These are phyloP conservation scores for Talaromyces sp. DNA, from an alignment of 2,329 filamentous ascomycete genomes.

Conservation along the genomic window DNA sequence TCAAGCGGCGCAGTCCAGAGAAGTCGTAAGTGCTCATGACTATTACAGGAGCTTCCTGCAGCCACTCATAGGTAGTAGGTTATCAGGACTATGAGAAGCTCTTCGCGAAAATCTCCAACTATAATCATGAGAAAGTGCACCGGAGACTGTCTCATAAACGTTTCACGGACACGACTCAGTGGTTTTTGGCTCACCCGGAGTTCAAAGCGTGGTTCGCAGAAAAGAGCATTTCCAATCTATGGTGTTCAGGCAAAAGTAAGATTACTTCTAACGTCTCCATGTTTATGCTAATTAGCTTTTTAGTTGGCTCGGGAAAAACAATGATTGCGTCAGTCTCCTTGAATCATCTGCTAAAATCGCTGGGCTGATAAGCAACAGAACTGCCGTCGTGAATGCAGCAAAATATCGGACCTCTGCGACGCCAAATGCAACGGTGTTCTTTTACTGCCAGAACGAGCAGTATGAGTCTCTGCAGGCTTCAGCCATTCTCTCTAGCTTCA, in stretches of 20 bases:
- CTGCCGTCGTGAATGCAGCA: conserved; percentile 20
- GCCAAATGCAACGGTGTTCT: conserved; percentile 19
- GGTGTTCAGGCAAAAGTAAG: conserved; percentile 26
- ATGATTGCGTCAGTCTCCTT: conserved; percentile 11
- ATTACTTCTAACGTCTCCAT: neutral
- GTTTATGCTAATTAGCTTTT: neutral
- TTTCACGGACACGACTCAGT: conserved; percentile 22
- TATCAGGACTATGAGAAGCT: conserved; percentile 15
- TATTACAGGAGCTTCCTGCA: too few relatives aligned
- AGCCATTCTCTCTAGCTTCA: conserved; percentile 23
- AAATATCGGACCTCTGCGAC: conserved; percentile 13
- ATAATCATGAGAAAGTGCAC: conserved; percentile 23
- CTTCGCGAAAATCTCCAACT: conserved; percentile 18
- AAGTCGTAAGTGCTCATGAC: neutral
- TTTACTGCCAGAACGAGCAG: conserved; percentile 22
- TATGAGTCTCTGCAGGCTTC: neutral
- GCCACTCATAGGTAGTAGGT: conserved; percentile 9
- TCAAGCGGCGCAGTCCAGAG: neutral
- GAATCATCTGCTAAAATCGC: neutral
- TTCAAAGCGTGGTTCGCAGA: conserved; percentile 22
- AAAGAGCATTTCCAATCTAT: conserved; percentile 19
- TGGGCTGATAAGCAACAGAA: neutral
- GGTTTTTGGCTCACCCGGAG: conserved; percentile 19
- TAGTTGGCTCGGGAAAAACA: conserved; percentile 14
- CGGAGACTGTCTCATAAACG: conserved; percentile 23